Percentiles rank a stretch among this genome's conserved stretches.
These are phyloP conservation scores for Escovopsis sp. DNA, from an alignment of 2,329 filamentous ascomycete genomes.

Conservation along the genomic window DNA sequence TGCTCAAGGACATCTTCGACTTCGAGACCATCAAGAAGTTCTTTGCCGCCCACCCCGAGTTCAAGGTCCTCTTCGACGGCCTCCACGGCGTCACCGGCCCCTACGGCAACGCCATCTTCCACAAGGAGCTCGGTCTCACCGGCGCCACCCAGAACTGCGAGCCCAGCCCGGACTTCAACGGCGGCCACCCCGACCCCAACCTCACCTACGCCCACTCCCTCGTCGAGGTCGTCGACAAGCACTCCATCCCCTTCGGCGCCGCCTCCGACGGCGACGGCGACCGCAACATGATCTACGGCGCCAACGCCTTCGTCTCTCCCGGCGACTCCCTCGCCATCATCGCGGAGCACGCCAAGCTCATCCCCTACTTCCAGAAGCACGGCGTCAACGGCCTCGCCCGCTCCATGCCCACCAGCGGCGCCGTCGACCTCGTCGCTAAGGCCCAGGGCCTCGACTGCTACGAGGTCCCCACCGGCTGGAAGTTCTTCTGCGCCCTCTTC, in stretches of 20 bases:
- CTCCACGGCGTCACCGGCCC: conserved; percentile 90
- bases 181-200: conserved; percentile 95
- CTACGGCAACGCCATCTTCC: conserved; percentile 89
- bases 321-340: conserved; percentile 97
- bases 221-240: conserved; percentile 84
- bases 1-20: conserved; percentile 98
- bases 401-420: conserved; percentile 94
- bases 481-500: conserved; percentile 95
- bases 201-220: conserved; percentile 91
- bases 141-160: conserved; percentile 76
- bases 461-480: conserved; percentile 97
- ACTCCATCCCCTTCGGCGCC: conserved; percentile 86
- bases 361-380: conserved; percentile 97
- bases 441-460: conserved; percentile 84
- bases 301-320: conserved; percentile 89
- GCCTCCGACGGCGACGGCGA: conserved; percentile 95
- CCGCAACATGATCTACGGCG: conserved; percentile 99
- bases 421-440: conserved; percentile 90
- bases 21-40: conserved; percentile 93
- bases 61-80: conserved; percentile 94
- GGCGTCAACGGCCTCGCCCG: conserved; percentile 90
- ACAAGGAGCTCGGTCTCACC: conserved; percentile 77
- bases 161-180: conserved; percentile 88
- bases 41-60: conserved; percentile 72
- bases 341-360: conserved; percentile 87